Conservation (phyloP, 2,329 filamentous ascomycete genomes). For the Metarhizium guizhouense region DNA sequence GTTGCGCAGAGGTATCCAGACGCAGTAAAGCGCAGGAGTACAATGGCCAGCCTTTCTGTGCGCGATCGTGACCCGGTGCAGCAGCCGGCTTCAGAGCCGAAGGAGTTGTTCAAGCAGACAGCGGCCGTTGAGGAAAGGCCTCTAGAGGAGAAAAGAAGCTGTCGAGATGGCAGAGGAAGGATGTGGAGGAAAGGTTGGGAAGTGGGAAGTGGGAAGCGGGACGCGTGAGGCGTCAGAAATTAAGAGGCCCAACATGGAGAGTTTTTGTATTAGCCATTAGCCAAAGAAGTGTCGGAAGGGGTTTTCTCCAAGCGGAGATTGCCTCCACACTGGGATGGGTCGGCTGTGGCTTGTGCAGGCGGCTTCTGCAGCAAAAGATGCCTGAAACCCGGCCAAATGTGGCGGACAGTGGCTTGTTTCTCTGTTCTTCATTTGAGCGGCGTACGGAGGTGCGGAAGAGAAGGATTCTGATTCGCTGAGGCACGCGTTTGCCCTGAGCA, state of each 20-base stretch:
- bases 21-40: background rate
- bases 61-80: background rate
- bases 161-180: no score
- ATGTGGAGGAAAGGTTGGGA: background rate
- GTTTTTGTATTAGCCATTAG: no score
- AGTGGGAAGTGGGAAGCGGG: background rate
- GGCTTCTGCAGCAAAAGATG: background rate
- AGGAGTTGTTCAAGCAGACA: background rate
- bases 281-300: background rate
- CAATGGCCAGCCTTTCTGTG: background rate
- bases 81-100: background rate
- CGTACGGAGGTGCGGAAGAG: background rate
- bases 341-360: background rate
- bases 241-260: no score
- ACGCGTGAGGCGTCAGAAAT: background rate
- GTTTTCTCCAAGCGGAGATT: background rate
- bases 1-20: background rate
- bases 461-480: background rate
- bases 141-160: no score
- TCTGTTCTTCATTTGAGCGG: background rate
- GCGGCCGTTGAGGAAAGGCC: background rate
- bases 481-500: no score
- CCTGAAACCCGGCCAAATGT: background rate
- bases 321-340: background rate
- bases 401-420: background rate